Conservation (phyloP, 2,329 filamentous ascomycete genomes). For the Eutypella sp. region DNA sequence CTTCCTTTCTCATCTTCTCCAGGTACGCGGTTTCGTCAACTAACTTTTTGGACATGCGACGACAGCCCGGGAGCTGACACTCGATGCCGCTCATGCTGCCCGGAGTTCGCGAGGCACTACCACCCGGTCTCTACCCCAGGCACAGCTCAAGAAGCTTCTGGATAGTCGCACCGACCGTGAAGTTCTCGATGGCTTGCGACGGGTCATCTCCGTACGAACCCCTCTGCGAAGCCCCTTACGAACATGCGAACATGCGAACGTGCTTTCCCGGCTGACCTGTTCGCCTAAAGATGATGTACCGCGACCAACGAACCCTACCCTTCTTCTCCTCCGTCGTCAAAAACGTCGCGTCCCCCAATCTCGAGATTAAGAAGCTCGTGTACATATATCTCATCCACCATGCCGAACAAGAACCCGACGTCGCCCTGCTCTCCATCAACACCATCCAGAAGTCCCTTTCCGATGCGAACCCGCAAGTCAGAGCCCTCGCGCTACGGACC, state of each 20-base stretch:
- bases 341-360: conserved; percentile 88
- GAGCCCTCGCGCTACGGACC: conserved; percentile 86
- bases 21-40: no score
- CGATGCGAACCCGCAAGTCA: conserved; percentile 83
- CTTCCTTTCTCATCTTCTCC: no score
- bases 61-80: conserved; percentile 81
- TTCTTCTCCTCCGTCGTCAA: conserved; percentile 99
- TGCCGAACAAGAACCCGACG: conserved; percentile 92
- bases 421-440: conserved; percentile 94
- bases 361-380: conserved; percentile 96
- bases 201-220: conserved; percentile 72
- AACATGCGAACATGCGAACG: no score
- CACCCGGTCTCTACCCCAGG: conserved; percentile 64
- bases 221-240: neutral
- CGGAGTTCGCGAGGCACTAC: conserved; percentile 56
- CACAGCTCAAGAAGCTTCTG: conserved; percentile 88
- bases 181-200: conserved; percentile 83
- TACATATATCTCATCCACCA: conserved; percentile 98
- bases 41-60: no score
- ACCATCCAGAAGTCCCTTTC: conserved; percentile 97
- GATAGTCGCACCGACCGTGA: conserved; percentile 93
- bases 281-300: conserved; percentile 80
- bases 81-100: conserved; percentile 92
- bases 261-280: conserved; percentile 9
- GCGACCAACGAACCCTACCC: conserved; percentile 76